A percentile compares a stretch with the other conserved stretches of the same genome.
Conservation (phyloP, 1,284 basidiomycete genomes). For the Irpex sp. region DNA sequence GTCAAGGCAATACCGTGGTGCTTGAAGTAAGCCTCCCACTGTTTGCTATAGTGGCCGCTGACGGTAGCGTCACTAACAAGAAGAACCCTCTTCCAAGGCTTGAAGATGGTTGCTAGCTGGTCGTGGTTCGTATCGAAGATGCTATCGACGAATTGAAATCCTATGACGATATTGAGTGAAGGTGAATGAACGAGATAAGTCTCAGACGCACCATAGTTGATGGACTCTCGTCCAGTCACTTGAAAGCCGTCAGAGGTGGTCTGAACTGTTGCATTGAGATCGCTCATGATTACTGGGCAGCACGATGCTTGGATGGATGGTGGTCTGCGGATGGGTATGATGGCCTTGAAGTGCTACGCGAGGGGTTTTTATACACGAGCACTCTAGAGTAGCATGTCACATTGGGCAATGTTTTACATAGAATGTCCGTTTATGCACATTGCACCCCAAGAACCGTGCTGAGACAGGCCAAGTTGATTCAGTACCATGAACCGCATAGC, state of each 20-base stretch:
- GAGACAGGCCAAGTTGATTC: not conserved
- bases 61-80: constrained; percentile 27
- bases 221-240: constrained; percentile 24
- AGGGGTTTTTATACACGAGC: constrained; percentile 9
- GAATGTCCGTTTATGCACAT: not conserved
- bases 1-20: constrained; percentile 25
- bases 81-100: constrained; percentile 25
- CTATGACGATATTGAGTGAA: constrained; percentile 3
- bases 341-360: not conserved
- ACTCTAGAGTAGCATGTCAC: not conserved
- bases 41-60: constrained; percentile 18
- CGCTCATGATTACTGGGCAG: constrained; percentile 19
- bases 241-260: constrained; percentile 22
- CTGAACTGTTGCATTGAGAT: constrained; percentile 25
- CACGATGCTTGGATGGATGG: too few relatives aligned
- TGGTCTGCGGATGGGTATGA: not conserved
- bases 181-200: not conserved
- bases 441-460: not conserved
- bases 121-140: constrained; percentile 22
- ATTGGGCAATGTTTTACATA: not conserved
- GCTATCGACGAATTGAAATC: constrained; percentile 27
- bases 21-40: constrained; percentile 28
- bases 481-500: not conserved
- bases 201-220: constrained; percentile 22
- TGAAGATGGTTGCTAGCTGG: constrained; percentile 24